Conservation (phyloP, 176 grass and related monocot species). For the Bonia amplexicaulis region DNA sequence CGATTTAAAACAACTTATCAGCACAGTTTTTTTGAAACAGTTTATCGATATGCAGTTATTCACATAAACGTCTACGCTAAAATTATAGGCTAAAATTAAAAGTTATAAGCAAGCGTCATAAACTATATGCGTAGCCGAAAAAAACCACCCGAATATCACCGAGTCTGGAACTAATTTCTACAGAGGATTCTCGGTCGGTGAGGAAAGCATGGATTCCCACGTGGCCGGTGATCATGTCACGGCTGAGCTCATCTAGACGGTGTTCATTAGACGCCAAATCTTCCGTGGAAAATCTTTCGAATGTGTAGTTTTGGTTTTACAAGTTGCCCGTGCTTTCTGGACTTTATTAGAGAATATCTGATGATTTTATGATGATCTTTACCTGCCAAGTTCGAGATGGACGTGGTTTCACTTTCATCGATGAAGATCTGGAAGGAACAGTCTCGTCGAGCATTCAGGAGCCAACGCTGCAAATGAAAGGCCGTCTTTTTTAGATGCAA, state of each 20-base stretch:
- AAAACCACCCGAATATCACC: too few species aligned
- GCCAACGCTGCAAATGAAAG: not conserved
- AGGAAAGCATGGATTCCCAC: not conserved
- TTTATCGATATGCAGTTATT: too few species aligned
- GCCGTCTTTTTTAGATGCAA: not conserved
- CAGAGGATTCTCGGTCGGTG: constrained; percentile 5
- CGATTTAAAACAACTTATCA: too few species aligned
- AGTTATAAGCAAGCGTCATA: too few species aligned
- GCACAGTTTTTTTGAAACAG: too few species aligned
- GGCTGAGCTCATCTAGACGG: constrained; percentile 9
- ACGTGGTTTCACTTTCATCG: not conserved
- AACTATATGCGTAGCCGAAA: too few species aligned
- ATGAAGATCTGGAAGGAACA: not conserved
- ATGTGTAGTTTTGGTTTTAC: not conserved
- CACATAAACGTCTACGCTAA: too few species aligned
- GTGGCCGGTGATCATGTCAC: not conserved
- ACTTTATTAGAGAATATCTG: not conserved
- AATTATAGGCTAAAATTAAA: too few species aligned
- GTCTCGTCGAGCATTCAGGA: not conserved
- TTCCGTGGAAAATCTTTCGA: constrained; percentile 12
- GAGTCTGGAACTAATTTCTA: not conserved
- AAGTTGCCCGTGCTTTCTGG: not conserved
- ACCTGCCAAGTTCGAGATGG: not conserved
- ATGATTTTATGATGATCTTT: not conserved
- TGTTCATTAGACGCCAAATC: not conserved